A percentile compares a stretch with the other conserved stretches of the same genome.
phyloP scores from a whole-genome alignment of 2,329 filamentous ascomycete species.

The Didymella pomorum region DNA sequence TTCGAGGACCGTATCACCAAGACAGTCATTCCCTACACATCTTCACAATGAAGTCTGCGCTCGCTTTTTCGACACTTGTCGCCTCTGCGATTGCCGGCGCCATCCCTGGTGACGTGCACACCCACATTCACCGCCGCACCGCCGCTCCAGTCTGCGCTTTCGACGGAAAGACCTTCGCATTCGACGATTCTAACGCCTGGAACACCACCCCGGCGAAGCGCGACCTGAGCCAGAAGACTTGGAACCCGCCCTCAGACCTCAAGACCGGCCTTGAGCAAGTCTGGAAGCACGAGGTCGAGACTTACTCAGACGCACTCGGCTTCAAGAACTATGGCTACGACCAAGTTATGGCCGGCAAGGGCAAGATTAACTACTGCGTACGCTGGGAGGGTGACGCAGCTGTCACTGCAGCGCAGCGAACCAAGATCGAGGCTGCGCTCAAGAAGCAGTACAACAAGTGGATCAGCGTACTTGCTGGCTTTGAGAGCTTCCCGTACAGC shows the following conservation, averaged over 20 bases:
- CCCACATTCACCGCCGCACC: slow-evolving; percentile 23
- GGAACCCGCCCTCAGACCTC: slow-evolving; percentile 38
- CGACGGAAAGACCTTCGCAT: slow-evolving; percentile 20
- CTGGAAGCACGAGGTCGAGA: slow-evolving; percentile 37
- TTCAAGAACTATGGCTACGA: slow-evolving; percentile 48
- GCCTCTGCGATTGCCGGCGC: slow-evolving; percentile 22
- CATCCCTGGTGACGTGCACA: slow-evolving; percentile 23
- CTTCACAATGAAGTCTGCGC: slow-evolving; percentile 29
- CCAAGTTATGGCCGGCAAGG: slow-evolving; percentile 39
- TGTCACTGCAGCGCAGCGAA: slow-evolving; percentile 52
- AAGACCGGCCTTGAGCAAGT: slow-evolving; percentile 34
- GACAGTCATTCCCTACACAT: neutral
- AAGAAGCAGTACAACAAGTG: slow-evolving; percentile 52
- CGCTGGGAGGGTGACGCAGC: slow-evolving; percentile 55
- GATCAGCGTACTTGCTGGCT: slow-evolving; percentile 56
- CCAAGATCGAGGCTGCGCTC: slow-evolving; percentile 48
- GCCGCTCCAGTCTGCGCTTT: slow-evolving; percentile 30
- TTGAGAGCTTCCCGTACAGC: slow-evolving; percentile 55
- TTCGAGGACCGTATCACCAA: neutral
- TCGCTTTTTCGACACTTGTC: slow-evolving; percentile 30
- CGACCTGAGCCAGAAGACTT: slow-evolving; percentile 30
- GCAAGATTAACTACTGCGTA: slow-evolving; percentile 55
- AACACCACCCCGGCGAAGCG: slow-evolving; percentile 25
- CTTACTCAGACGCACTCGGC: slow-evolving; percentile 31
- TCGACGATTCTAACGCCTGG: slow-evolving; percentile 29